Conservation (phyloP, 495 filamentous ascomycete species). For the Daldinia bambusicola region DNA sequence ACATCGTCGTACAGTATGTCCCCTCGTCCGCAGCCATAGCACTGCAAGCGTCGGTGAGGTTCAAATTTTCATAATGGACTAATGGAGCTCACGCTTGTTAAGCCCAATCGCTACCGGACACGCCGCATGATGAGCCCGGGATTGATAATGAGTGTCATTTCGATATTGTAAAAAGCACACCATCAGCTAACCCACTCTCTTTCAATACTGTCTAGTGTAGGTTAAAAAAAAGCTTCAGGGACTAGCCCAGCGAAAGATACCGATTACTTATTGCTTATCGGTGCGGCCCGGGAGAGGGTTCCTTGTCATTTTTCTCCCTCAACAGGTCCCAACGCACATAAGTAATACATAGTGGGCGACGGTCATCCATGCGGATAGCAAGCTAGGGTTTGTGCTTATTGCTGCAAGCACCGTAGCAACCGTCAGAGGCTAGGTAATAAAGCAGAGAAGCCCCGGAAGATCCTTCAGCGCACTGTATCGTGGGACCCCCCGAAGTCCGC, state of each 20-base stretch:
- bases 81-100: conserved; percentile 38
- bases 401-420: conserved; percentile 35
- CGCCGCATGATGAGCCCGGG: conserved; percentile 22
- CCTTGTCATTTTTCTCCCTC: conserved; percentile 33
- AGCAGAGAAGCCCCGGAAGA: conserved; percentile 26
- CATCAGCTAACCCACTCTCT: conserved; percentile 4
- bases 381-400: conserved; percentile 41
- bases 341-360: conserved; percentile 18
- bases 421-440: conserved; percentile 13
- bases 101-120: conserved; percentile 40
- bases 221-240: conserved; percentile 23
- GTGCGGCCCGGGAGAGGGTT: conserved; percentile 22
- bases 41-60: conserved; percentile 34
- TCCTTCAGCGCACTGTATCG: conserved; percentile 34
- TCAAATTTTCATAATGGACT: conserved; percentile 29
- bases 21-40: not conserved
- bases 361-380: conserved; percentile 36
- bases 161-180: conserved; percentile 21
- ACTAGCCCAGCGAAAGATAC: conserved; percentile 21
- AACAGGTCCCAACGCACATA: conserved; percentile 19
- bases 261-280: conserved; percentile 18
- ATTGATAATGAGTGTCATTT: conserved; percentile 37
- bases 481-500: conserved; percentile 5
- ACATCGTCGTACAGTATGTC: conserved; percentile 33
- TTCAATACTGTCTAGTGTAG: conserved; percentile 20